Base-by-base conservation (phyloP, 176 grass and related monocot genomes). In the Tillandsia leiboldiana region DNA sequence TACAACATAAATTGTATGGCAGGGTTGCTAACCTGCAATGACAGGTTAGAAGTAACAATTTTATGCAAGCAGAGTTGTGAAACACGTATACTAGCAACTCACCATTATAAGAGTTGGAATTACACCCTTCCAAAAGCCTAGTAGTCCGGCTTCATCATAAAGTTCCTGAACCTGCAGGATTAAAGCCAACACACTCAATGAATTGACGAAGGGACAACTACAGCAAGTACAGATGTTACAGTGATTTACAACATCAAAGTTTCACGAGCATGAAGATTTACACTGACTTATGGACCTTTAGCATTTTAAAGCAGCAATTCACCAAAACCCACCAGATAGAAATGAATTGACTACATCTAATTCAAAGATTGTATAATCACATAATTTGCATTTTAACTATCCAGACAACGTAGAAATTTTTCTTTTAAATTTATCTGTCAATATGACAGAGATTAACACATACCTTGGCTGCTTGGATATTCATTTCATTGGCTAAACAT, bases 1-100 rank as follows among this genome's bases (percentile, higher is more conserved):
- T 99, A 99, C 66, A 93, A 24, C 94, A 99, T 99, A 80, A 99
- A 99, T 66, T 99, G 94, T 54, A 99, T 93, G 48, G 89, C 85
- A 51, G 94, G 94, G 74, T 99, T 99, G 76, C 89, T 99, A 66
- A 93, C 87, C 94, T 99, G 68, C 18, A 66, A 65, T 12, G 20
- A 12, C 49, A 26, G 22, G 67, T 48, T 33, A 28, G 70, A 79
- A 72, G 7, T 1, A 66, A 72, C 62, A 2, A 66, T 49, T 54
- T 51, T 29, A 12, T 28, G 67, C 26, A 51, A 70, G 7, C 50
- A 23, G 81, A 80, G 69, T 61, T 49, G 67, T 13, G 18, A 33
- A 59, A 20, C 83, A 22, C 48, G 72, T 53, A 29, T 56, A 66
- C 26, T 68, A 73, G 33, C 66, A 61, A 58, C 68, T 83, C 69